Conservation (phyloP, 495 filamentous ascomycete species). For the Xylaria scruposa region DNA sequence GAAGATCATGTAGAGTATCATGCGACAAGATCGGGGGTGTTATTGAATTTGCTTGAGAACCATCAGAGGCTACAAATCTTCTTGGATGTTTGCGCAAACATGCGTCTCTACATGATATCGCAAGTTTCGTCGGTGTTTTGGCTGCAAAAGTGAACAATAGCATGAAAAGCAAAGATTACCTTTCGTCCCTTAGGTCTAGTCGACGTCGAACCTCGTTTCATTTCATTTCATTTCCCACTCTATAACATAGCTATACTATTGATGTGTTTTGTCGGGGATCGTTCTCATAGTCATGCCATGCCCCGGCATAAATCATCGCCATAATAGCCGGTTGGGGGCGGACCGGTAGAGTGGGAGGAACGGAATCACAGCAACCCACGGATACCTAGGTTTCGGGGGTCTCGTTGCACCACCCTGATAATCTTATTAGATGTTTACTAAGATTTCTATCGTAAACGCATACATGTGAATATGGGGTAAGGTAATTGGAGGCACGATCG, state of each 20-base stretch:
- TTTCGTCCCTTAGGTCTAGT: neutral
- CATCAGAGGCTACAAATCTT: neutral
- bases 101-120: neutral
- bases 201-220: neutral
- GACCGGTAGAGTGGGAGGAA: neutral
- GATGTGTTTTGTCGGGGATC: neutral
- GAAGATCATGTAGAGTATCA: neutral
- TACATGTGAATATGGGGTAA: neutral
- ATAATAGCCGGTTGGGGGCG: slow-evolving; percentile 18
- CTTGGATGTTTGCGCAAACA: neutral
- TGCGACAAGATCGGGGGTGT: neutral
- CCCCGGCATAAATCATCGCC: slow-evolving; percentile 12
- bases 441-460: neutral
- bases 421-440: neutral
- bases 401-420: neutral
- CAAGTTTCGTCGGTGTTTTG: no score
- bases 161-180: neutral
- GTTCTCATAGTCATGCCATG: slow-evolving; percentile 7
- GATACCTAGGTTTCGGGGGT: no score
- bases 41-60: neutral
- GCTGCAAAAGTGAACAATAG: no score
- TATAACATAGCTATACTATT: neutral
- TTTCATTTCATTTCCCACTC: neutral
- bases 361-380: neutral
- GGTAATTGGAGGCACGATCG: no score